phyloP scores from a whole-genome alignment of 371 early-diverging fungal genomes.

The Rhizopus arrhizus region DNA sequence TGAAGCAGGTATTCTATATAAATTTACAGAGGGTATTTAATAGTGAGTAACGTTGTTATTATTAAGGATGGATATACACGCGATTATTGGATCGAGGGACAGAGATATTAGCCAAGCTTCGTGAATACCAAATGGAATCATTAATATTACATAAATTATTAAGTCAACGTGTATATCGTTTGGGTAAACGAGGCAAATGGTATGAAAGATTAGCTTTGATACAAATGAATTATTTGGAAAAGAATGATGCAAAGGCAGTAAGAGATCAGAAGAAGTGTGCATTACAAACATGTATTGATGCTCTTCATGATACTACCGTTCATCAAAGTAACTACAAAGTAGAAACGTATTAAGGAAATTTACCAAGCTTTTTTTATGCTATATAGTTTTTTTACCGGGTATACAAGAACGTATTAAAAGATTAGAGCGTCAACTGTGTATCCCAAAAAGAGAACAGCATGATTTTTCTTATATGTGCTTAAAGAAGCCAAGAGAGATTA shows the following conservation, averaged over 20 bases:
- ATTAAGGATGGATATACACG: conserved; percentile 65
- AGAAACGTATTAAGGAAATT: background rate
- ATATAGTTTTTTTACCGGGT: conserved; percentile 36
- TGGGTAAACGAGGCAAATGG: conserved; percentile 71
- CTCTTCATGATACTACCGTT: conserved; percentile 57
- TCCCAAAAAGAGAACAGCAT: conserved; percentile 59
- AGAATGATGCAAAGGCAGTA: conserved; percentile 18
- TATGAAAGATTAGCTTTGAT: conserved; percentile 70
- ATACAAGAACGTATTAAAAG: conserved; percentile 48
- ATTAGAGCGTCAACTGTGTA: conserved; percentile 53
- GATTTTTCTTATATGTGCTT: conserved; percentile 56
- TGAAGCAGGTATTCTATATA: conserved; percentile 48
- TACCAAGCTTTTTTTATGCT: background rate
- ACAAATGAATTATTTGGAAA: conserved; percentile 54
- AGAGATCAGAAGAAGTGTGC: conserved; percentile 54
- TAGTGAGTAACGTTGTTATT: conserved; percentile 9
- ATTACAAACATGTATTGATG: conserved; percentile 54
- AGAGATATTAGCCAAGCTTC: conserved; percentile 58
- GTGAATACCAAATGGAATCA: conserved; percentile 61
- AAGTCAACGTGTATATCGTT: conserved; percentile 58
- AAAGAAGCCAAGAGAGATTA: conserved; percentile 48
- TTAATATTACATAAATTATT: conserved; percentile 60
- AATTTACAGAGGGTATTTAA: background rate
- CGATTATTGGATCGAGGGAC: conserved; percentile 62
- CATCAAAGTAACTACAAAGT: conserved; percentile 44